These are phyloP conservation scores for Pisolithus microcarpus DNA, from an alignment of 768 basidiomycete genomes.

Conservation along the genomic window DNA sequence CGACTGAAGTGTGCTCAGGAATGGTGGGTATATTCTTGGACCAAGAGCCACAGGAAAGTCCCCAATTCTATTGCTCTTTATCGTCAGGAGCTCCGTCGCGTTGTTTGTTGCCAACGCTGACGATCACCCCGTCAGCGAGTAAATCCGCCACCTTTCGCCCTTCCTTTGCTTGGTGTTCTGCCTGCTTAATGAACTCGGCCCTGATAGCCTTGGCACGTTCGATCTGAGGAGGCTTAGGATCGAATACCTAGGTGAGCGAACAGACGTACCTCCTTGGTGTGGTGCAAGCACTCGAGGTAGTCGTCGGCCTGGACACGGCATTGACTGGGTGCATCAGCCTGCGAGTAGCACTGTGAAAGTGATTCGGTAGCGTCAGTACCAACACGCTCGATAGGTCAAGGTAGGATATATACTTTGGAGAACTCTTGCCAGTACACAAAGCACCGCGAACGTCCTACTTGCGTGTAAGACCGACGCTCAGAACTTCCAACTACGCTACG, in stretches of 20 bases:
- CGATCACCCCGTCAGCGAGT: conserved; percentile 65
- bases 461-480: neutral
- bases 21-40: no score
- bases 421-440: conserved; percentile 93
- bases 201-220: conserved; percentile 64
- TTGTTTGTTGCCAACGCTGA: conserved; percentile 70
- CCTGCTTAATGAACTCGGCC: conserved; percentile 62
- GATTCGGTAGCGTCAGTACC: conserved; percentile 3
- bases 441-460: conserved; percentile 72
- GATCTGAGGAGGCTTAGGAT: conserved; percentile 33
- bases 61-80: conserved; percentile 8
- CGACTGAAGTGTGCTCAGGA: neutral
- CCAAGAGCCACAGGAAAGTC: neutral
- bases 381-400: neutral
- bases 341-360: conserved; percentile 68
- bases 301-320: conserved; percentile 73
- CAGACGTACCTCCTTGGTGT: conserved; percentile 73
- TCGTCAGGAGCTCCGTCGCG: conserved; percentile 30
- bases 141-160: conserved; percentile 67
- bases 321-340: conserved; percentile 64
- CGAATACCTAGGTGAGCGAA: neutral
- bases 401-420: conserved; percentile 43
- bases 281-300: conserved; percentile 89
- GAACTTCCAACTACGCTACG: conserved; percentile 6
- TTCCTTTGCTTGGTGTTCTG: conserved; percentile 57